Evolutionary conservation across 306 rosid genomes (phyloP), one percentile per base, ranked within the genome.

Genomic region (Hylodesmum podocarpum): DNA sequence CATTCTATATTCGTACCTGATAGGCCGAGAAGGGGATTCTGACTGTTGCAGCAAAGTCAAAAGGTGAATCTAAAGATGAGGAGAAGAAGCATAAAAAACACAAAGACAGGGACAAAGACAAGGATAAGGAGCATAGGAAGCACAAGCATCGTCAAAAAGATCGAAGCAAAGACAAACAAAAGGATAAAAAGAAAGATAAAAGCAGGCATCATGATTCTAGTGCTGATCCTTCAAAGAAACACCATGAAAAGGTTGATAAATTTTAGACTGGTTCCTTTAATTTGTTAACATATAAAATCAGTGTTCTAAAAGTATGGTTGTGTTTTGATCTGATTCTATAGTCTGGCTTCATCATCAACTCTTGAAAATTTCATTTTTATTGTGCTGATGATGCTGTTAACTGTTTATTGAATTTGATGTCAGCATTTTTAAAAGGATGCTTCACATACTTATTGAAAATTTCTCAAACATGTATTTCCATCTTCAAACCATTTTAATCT

Each of bases 51-150:
- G 93, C 91, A 31, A 95, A 92, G 70, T 92, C 90, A 68, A 95
- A 92, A 86, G 74, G 88, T 10, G 93, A 89, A 70, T 77, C 90
- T 66, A 95, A 95, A 85, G 97, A 95, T 80, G 92, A 87, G 86
- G 97, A 94, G 79, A 91, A 87, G 85, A 95, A 89, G 85, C 98
- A 89, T 80, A 95, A 92, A 80, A 95, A 87, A 83, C 96, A 78
- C 69, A 94, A 86, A 79, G 98, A 90, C 68, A 86, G 84, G 72
- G 98, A 88, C 67, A 91, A 83, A 81, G 98, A 90, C 12, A 94
- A 90, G 82, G 97, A 94, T 73, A 94, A 84, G 85, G 98, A 95
- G 86, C 99, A 90, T 78, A 95, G 89, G 92, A 95, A 87, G 93
- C 90, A 74, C 82, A 95, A 87, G 77, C 99, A 86, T 80, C 93